Evolutionary conservation across 345 rosid species (phyloP).

Genomic region (Psidium friedrichsthalianum): DNA sequence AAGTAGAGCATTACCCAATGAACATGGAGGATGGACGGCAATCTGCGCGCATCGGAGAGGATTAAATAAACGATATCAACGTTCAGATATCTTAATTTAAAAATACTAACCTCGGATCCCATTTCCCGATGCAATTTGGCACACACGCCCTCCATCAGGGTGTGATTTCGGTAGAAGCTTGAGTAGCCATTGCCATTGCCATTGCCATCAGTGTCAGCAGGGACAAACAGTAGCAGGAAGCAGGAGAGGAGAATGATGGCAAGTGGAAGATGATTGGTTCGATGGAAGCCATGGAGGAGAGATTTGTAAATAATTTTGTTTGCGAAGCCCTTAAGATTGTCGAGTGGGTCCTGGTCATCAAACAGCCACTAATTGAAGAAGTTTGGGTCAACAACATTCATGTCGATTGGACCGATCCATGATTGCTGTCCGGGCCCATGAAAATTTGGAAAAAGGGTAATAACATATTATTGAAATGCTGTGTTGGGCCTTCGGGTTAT

Average conservation of each 20-base stretch:
- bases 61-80: background rate
- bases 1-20: background rate
- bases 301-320: too few species aligned
- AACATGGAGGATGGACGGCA: background rate
- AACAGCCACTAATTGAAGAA: background rate
- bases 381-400: background rate
- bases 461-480: background rate
- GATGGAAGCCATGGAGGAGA: background rate
- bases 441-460: background rate
- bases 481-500: background rate
- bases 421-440: background rate
- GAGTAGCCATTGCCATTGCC: background rate
- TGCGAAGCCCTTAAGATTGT: background rate
- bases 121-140: background rate
- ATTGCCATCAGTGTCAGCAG: background rate
- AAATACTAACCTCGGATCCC: background rate
- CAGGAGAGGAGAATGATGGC: background rate
- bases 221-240: background rate
- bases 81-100: background rate
- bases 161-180: background rate
- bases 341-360: background rate
- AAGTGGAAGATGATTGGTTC: background rate
- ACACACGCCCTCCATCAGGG: background rate
- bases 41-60: background rate
- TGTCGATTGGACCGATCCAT: background rate